A percentile compares a stretch with the other conserved stretches of the same genome.
Conservation (phyloP, 1,284 basidiomycete species). For the Leccinum pseudoinsigne region DNA sequence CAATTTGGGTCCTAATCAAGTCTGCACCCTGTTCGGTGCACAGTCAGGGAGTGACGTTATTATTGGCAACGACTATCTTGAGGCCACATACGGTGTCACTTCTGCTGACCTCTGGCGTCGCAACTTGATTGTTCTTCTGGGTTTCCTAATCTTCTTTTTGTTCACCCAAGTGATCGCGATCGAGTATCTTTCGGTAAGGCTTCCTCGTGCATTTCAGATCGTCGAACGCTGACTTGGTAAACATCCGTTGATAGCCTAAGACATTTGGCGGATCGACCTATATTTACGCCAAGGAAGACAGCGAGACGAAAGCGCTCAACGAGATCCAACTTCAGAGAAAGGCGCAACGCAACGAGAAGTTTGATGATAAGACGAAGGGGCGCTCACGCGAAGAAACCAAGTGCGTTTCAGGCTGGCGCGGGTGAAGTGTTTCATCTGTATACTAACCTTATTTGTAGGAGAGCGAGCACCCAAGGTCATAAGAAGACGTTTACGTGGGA, state of each 20-base stretch:
- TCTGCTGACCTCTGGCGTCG: constrained; percentile 59
- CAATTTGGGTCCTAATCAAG: constrained; percentile 61
- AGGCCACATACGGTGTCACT: constrained; percentile 51
- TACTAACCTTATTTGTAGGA: background rate
- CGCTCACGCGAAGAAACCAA: constrained; percentile 25
- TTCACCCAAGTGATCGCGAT: constrained; percentile 58
- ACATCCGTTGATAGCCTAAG: constrained; percentile 44
- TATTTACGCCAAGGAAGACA: constrained; percentile 72
- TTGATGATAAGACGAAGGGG: constrained; percentile 26
- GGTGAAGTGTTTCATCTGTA: background rate
- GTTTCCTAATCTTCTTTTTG: constrained; percentile 70
- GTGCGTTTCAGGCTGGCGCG: constrained; percentile 1
- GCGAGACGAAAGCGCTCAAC: constrained; percentile 69
- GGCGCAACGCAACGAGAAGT: constrained; percentile 29
- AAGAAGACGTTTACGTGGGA: constrained; percentile 71
- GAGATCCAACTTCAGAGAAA: constrained; percentile 57
- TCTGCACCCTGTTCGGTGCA: constrained; percentile 66
- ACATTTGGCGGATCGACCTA: constrained; percentile 47
- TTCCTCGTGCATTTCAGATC: background rate
- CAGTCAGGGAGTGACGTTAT: constrained; percentile 48
- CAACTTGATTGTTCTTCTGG: constrained; percentile 56
- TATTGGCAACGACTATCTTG: constrained; percentile 58
- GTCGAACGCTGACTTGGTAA: background rate
- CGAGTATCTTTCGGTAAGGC: constrained; percentile 62
- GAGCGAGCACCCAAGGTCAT: constrained; percentile 25